phyloP scores from a whole-genome alignment of 129 eudicot genomes.

The Saussurea involucrata region DNA sequence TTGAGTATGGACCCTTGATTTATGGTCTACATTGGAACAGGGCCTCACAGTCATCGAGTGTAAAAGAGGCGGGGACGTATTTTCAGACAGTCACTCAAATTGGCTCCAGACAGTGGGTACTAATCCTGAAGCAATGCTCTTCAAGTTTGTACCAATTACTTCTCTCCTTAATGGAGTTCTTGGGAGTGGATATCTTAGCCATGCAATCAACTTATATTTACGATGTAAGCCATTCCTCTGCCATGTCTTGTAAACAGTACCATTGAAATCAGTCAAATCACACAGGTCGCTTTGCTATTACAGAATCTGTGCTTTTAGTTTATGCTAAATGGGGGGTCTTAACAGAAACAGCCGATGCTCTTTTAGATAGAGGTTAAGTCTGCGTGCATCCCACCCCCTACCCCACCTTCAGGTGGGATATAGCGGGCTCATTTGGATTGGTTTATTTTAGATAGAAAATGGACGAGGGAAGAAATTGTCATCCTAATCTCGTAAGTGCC shows the following conservation, averaged over 20 bases:
- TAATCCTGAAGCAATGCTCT: conserved; percentile 72
- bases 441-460: too few species aligned
- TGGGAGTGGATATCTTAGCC: conserved; percentile 93
- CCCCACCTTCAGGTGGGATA: not conserved
- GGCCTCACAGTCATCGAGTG: conserved; percentile 75
- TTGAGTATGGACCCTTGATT: not conserved
- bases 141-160: conserved; percentile 83
- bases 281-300: not conserved
- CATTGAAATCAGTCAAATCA: too few species aligned
- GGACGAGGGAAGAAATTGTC: too few species aligned
- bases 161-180: conserved; percentile 83
- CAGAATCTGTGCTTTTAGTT: not conserved
- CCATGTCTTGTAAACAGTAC: not conserved
- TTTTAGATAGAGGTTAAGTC: too few species aligned
- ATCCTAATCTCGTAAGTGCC: too few species aligned
- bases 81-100: conserved; percentile 66
- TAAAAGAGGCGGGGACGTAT: conserved; percentile 87
- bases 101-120: conserved; percentile 86
- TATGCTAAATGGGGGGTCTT: not conserved
- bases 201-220: conserved; percentile 83
- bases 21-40: conserved; percentile 37
- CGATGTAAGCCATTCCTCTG: conserved; percentile 50
- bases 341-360: too few species aligned
- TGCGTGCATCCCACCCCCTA: not conserved
- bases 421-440: too few species aligned